Conservation (phyloP, 2,329 filamentous ascomycete genomes). For the Alternaria gansuensis region DNA sequence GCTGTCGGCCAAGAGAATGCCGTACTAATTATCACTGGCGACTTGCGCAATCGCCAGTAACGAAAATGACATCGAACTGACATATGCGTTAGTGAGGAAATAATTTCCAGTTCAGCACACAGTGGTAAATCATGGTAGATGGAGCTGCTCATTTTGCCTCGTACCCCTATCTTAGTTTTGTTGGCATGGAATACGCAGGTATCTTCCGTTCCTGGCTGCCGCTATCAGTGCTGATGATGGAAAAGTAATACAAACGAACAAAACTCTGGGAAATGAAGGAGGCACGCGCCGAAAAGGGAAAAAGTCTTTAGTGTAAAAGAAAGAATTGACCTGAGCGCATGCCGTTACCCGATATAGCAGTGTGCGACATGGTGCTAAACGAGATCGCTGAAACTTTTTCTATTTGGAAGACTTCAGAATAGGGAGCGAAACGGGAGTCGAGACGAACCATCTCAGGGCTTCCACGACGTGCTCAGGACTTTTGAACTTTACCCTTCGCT, state of each 20-base stretch:
- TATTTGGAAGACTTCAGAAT: conserved; percentile 1
- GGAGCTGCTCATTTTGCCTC: neutral
- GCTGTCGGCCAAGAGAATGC: neutral
- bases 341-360: neutral
- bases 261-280: neutral
- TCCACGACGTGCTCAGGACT: neutral
- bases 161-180: conserved; percentile 1
- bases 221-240: conserved; percentile 2
- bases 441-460: conserved; percentile 27
- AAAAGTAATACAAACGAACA: conserved; percentile 3
- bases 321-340: neutral
- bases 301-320: conserved; percentile 5
- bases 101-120: neutral
- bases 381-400: conserved; percentile 1
- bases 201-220: conserved; percentile 5
- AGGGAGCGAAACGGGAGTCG: conserved; percentile 14
- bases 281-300: conserved; percentile 9
- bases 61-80: neutral
- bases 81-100: neutral
- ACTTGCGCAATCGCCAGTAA: neutral
- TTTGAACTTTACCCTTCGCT: conserved; percentile 8
- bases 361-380: conserved; percentile 15
- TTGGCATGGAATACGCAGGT: conserved; percentile 1
- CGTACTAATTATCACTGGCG: neutral
- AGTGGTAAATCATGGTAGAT: neutral